A percentile compares a stretch with the other conserved stretches of the same genome.
These are phyloP conservation scores for Acaromyces ingoldii DNA, from an alignment of 1,284 basidiomycete genomes.

Conservation along the genomic window DNA sequence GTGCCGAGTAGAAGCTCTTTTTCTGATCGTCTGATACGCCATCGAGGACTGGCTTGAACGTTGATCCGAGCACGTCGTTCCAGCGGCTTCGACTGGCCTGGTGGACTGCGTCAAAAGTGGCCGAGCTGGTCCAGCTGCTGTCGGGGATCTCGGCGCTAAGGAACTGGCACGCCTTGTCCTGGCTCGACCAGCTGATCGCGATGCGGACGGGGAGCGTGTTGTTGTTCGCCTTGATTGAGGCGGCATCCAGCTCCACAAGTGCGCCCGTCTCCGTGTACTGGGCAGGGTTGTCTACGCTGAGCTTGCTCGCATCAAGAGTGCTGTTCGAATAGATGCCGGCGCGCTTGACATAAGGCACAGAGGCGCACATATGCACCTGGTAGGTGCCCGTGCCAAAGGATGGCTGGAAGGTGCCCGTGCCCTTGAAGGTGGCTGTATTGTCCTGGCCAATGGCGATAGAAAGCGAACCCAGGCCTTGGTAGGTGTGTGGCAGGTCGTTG, in stretches of 20 bases:
- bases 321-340: conserved; percentile 3
- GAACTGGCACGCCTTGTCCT: conserved; percentile 17
- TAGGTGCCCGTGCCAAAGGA: conserved; percentile 2
- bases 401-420: neutral
- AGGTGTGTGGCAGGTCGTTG: conserved; percentile 13
- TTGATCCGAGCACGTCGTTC: conserved; percentile 12
- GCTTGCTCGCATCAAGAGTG: neutral
- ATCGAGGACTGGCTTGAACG: conserved; percentile 9
- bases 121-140: neutral
- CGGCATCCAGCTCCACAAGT: conserved; percentile 6
- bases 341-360: neutral
- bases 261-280: conserved; percentile 13
- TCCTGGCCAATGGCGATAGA: conserved; percentile 12
- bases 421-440: conserved; percentile 1
- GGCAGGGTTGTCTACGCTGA: neutral
- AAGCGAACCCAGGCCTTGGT: conserved; percentile 4
- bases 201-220: conserved; percentile 16
- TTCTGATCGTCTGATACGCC: conserved; percentile 22
- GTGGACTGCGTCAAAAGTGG: conserved; percentile 5
- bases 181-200: conserved; percentile 20
- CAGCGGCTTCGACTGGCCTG: conserved; percentile 8
- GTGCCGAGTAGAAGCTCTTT: conserved; percentile 59
- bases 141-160: conserved; percentile 16
- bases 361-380: conserved; percentile 1
- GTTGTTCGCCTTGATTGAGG: neutral